These are phyloP conservation scores for Boletus rufocinnamomeus DNA, from an alignment of 768 basidiomycete species.

Conservation along the genomic window DNA sequence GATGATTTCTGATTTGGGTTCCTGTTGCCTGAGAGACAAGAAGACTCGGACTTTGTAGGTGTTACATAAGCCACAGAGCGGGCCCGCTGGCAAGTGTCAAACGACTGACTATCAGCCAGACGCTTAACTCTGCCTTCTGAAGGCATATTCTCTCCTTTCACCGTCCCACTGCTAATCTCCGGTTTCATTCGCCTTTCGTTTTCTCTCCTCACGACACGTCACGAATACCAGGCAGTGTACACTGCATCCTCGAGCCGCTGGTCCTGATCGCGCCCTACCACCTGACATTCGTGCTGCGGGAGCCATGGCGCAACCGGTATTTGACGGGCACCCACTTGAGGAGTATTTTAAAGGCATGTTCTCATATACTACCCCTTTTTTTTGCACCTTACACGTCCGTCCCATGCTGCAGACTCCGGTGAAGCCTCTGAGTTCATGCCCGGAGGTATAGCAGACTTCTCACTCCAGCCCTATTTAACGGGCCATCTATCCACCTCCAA, in stretches of 20 bases:
- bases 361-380: constrained; percentile 3
- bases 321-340: constrained; percentile 75
- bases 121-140: neutral
- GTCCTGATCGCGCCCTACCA: constrained; percentile 16
- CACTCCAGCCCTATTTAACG: constrained; percentile 22
- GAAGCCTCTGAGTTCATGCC: constrained; percentile 60
- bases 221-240: constrained; percentile 28
- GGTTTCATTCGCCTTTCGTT: constrained; percentile 12
- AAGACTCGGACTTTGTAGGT: neutral
- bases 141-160: constrained; percentile 23
- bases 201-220: constrained; percentile 17
- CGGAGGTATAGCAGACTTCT: constrained; percentile 46
- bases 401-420: constrained; percentile 51
- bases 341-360: constrained; percentile 64
- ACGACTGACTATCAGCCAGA: neutral
- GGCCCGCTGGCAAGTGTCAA: neutral
- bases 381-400: constrained; percentile 14
- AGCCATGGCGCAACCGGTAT: constrained; percentile 74
- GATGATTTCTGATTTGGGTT: neutral
- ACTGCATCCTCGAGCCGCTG: constrained; percentile 13
- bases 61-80: neutral
- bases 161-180: constrained; percentile 27
- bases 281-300: constrained; percentile 2
- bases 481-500: constrained; percentile 7
- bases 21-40: neutral